These are phyloP conservation scores for Tuber brumale DNA, from an alignment of 495 filamentous ascomycete genomes.

Conservation along the genomic window DNA sequence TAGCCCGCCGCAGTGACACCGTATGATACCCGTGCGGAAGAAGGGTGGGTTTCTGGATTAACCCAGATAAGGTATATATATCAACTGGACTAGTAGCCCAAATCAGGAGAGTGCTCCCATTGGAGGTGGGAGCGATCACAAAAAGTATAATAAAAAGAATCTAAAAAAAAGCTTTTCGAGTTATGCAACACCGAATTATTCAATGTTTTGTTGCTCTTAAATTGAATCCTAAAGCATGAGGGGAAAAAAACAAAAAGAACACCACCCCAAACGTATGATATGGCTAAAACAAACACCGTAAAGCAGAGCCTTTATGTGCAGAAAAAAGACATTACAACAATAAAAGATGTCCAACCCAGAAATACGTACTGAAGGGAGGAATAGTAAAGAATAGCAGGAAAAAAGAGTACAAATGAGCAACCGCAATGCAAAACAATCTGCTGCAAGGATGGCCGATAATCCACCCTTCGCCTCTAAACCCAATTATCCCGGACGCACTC, in stretches of 20 bases:
- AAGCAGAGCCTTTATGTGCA: slow-evolving; percentile 1
- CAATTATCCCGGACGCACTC: background rate
- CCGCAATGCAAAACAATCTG: background rate
- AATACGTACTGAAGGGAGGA: background rate
- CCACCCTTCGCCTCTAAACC: background rate
- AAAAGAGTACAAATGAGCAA: slow-evolving; percentile 2
- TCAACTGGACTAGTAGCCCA: background rate
- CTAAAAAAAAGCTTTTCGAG: background rate
- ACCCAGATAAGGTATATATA: background rate
- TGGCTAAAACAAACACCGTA: background rate
- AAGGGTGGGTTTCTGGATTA: background rate
- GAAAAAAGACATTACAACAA: background rate
- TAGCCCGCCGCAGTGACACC: background rate
- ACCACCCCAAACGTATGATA: background rate
- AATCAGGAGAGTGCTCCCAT: background rate
- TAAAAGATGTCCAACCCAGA: background rate
- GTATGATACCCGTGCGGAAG: background rate
- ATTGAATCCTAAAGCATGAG: background rate
- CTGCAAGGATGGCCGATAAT: background rate
- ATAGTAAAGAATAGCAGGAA: background rate
- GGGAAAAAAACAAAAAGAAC: background rate
- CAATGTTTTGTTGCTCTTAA: background rate
- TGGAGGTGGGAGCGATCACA: background rate
- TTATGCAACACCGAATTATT: background rate
- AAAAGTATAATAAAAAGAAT: background rate